A percentile compares a stretch with the other conserved stretches of the same genome.
phyloP scores from a whole-genome alignment of 2,329 filamentous ascomycete genomes.

The Exophiala calicioides region DNA sequence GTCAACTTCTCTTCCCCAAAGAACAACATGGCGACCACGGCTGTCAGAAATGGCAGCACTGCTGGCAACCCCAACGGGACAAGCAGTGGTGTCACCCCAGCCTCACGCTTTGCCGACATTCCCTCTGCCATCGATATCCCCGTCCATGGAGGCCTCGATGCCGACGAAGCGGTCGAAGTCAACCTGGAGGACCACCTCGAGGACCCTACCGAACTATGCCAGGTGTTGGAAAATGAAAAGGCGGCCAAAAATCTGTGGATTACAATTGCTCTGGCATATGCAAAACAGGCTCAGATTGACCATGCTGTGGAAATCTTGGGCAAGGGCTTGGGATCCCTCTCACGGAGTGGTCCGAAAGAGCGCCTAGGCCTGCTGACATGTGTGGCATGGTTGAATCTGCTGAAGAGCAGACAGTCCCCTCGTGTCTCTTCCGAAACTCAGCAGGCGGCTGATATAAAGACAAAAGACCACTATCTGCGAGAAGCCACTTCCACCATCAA shows the following conservation, averaged over 20 bases:
- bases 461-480: slow-evolving; percentile 90
- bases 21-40: slow-evolving; percentile 18
- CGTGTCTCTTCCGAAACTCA: slow-evolving; percentile 65
- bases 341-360: slow-evolving; percentile 71
- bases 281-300: slow-evolving; percentile 91
- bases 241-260: slow-evolving; percentile 95
- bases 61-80: slow-evolving; percentile 6
- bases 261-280: slow-evolving; percentile 94
- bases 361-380: slow-evolving; percentile 70
- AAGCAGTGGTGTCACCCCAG: slow-evolving; percentile 14
- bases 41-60: slow-evolving; percentile 18
- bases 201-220: slow-evolving; percentile 92
- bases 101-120: slow-evolving; percentile 60
- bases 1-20: neutral
- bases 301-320: slow-evolving; percentile 72
- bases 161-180: slow-evolving; percentile 79
- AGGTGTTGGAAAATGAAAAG: slow-evolving; percentile 89
- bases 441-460: slow-evolving; percentile 71
- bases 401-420: slow-evolving; percentile 81
- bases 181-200: slow-evolving; percentile 88
- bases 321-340: slow-evolving; percentile 72
- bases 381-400: slow-evolving; percentile 86
- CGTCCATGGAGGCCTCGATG: slow-evolving; percentile 60
- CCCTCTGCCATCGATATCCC: slow-evolving; percentile 66
- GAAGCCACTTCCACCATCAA: slow-evolving; percentile 89